Evolutionary conservation across 768 basidiomycete genomes (phyloP).

Genomic region (Mycena galericulata): DNA sequence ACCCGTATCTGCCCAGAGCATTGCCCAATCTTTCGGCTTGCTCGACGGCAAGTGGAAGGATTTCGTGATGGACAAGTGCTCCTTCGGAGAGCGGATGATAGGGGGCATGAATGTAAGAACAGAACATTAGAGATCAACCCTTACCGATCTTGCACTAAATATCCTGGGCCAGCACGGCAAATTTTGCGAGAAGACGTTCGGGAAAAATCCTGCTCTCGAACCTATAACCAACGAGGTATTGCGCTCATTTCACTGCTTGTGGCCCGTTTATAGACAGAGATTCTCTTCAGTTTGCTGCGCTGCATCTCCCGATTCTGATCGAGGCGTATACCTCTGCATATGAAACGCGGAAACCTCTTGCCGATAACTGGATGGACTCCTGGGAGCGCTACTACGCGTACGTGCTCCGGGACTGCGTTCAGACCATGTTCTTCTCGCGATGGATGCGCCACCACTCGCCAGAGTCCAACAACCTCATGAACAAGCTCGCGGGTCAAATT

Average conservation of each 20-base stretch:
- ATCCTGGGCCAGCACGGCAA: conserved; percentile 20
- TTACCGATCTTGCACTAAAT: neutral
- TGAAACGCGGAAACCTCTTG: conserved; percentile 22
- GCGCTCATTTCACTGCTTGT: neutral
- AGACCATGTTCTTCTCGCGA: conserved; percentile 31
- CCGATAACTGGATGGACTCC: conserved; percentile 27
- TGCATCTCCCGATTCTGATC: conserved; percentile 18
- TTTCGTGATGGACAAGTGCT: conserved; percentile 19
- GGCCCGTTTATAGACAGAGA: neutral
- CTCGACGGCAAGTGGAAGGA: conserved; percentile 30
- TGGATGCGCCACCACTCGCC: conserved; percentile 30
- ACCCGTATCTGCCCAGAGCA: neutral
- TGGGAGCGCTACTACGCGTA: conserved; percentile 26
- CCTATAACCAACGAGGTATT: conserved; percentile 27
- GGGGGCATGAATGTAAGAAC: conserved; percentile 19
- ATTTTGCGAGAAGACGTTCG: conserved; percentile 23
- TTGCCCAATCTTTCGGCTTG: conserved; percentile 27
- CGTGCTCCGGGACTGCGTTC: conserved; percentile 14
- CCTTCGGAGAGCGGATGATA: conserved; percentile 19
- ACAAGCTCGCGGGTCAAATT: conserved; percentile 13
- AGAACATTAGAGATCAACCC: neutral
- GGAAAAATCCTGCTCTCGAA: conserved; percentile 18
- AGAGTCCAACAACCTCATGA: conserved; percentile 18
- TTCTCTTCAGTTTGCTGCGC: conserved; percentile 2
- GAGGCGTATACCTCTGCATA: conserved; percentile 16